Percentiles rank a stretch among this genome's conserved stretches.
These are phyloP conservation scores for Fusarium lyarnte DNA, from an alignment of 2,329 filamentous ascomycete genomes.

Conservation along the genomic window DNA sequence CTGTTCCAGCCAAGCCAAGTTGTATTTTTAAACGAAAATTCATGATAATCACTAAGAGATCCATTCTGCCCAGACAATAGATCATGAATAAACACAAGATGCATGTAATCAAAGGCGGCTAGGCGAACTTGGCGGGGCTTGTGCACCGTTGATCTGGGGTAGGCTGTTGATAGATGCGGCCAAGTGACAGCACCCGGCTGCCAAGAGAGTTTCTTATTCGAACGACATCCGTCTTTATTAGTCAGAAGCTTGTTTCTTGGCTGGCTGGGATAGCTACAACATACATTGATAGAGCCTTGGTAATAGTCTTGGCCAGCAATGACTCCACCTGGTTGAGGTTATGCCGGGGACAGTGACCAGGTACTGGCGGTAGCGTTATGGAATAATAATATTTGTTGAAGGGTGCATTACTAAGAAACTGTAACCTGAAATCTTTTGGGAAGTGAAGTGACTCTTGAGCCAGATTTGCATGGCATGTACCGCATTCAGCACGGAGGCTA, in stretches of 20 bases:
- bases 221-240: not conserved
- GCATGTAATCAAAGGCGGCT: constrained; percentile 13
- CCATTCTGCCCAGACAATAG: not conserved
- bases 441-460: not conserved
- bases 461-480: not conserved
- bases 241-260: constrained; percentile 5
- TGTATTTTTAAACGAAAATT: not conserved
- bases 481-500: not conserved
- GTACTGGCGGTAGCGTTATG: not conserved
- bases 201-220: constrained; percentile 1
- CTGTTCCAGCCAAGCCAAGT: not conserved
- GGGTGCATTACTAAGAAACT: not conserved
- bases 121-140: constrained; percentile 24
- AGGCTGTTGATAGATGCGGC: constrained; percentile 1
- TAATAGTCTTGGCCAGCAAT: not conserved
- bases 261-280: not conserved
- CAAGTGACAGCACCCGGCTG: not conserved
- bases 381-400: not conserved
- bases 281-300: not conserved
- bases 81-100: constrained; percentile 5
- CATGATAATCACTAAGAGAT: not conserved
- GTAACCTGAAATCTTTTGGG: not conserved
- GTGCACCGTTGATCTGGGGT: constrained; percentile 25
- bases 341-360: not conserved
- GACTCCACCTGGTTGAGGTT: not conserved